Evolutionary conservation across 352 stramenopile species (phyloP).

Genomic region (Phytopythium boreale): DNA sequence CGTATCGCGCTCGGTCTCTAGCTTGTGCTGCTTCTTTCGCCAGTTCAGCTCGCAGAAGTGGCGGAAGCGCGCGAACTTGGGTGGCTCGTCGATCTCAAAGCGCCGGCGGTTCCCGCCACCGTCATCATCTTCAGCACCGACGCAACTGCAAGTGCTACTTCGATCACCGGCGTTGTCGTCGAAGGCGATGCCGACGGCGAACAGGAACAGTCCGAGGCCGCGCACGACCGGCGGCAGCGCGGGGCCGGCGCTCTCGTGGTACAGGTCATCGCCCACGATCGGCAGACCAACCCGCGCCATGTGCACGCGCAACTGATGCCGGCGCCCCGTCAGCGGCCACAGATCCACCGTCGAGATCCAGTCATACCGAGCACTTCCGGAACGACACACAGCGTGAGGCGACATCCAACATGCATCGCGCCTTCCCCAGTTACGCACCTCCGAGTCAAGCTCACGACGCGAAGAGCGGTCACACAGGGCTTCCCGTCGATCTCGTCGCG

Average conservation of each 20-base stretch:
- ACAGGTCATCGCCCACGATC: slow-evolving; percentile 66
- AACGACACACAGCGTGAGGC: neutral
- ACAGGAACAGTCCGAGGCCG: slow-evolving; percentile 51
- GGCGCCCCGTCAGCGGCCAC: slow-evolving; percentile 63
- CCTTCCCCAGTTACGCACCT: slow-evolving; percentile 19
- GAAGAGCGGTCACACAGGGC: slow-evolving; percentile 25
- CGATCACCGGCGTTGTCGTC: slow-evolving; percentile 19
- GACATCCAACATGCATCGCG: neutral
- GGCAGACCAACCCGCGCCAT: slow-evolving; percentile 50
- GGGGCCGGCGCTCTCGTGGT: slow-evolving; percentile 25
- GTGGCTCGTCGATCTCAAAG: slow-evolving; percentile 47
- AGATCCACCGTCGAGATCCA: slow-evolving; percentile 66
- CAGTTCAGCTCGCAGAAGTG: slow-evolving; percentile 62
- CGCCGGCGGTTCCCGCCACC: neutral
- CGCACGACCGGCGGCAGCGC: slow-evolving; percentile 27
- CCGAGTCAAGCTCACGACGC: slow-evolving; percentile 28
- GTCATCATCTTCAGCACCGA: neutral
- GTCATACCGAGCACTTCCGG: slow-evolving; percentile 36
- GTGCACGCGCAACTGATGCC: slow-evolving; percentile 72
- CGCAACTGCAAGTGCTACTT: neutral
- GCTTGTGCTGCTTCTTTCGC: slow-evolving; percentile 10
- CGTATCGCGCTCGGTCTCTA: neutral
- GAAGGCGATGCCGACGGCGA: slow-evolving; percentile 40
- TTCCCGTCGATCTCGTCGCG: slow-evolving; percentile 23
- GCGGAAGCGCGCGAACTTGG: slow-evolving; percentile 58